phyloP scores from a whole-genome alignment of 2,329 filamentous ascomycete species.

The Lasiodiplodia sp. region DNA sequence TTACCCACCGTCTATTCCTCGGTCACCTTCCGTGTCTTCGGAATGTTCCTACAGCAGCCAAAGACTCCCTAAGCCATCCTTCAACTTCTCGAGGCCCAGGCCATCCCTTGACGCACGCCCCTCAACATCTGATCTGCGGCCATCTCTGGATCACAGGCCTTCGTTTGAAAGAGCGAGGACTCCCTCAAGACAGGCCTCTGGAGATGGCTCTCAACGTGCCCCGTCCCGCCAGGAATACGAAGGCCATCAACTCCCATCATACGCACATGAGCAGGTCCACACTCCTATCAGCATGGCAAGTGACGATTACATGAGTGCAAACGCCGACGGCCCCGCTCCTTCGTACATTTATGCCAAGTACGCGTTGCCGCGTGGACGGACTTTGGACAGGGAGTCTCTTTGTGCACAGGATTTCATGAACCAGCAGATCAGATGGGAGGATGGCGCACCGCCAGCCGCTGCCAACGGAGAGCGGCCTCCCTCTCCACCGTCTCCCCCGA shows the following conservation, averaged over 20 bases:
- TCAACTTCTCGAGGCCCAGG: constrained; percentile 93
- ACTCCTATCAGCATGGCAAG: constrained; percentile 77
- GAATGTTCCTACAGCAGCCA: constrained; percentile 71
- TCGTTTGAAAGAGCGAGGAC: constrained; percentile 39
- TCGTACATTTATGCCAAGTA: constrained; percentile 91
- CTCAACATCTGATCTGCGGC: constrained; percentile 42
- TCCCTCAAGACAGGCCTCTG: constrained; percentile 45
- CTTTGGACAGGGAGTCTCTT: constrained; percentile 67
- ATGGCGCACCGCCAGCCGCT: constrained; percentile 33
- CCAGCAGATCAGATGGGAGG: constrained; percentile 68
- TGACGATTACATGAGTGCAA: constrained; percentile 68
- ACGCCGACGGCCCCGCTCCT: constrained; percentile 61
- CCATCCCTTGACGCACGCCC: constrained; percentile 45
- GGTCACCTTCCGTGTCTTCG: constrained; percentile 86
- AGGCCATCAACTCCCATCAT: constrained; percentile 62
- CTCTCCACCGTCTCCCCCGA: constrained; percentile 49
- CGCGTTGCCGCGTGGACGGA: constrained; percentile 80
- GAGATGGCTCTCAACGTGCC: constrained; percentile 48
- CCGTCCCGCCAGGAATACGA: constrained; percentile 50
- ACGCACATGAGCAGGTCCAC: constrained; percentile 70
- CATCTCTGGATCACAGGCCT: constrained; percentile 49
- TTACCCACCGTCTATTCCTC: constrained; percentile 63
- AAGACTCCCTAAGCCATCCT: constrained; percentile 73
- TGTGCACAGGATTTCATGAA: constrained; percentile 49
- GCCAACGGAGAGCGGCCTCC: constrained; percentile 40